Conservation (phyloP, 2,329 filamentous ascomycete genomes). For the Ploettnerulaceae sp. region DNA sequence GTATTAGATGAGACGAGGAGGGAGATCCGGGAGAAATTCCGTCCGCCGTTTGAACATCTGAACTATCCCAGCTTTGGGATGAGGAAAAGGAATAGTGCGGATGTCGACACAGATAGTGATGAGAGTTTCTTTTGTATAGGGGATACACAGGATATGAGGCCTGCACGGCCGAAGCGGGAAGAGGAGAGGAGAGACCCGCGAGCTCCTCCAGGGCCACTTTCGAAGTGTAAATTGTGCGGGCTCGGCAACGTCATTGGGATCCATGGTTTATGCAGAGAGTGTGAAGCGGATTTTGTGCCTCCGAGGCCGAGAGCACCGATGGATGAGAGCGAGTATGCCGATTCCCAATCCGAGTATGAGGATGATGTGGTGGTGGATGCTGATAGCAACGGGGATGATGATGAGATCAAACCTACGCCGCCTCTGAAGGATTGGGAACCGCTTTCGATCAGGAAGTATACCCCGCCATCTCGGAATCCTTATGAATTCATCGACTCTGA, state of each 20-base stretch:
- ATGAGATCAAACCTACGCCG: constrained; percentile 16
- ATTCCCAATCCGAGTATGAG: constrained; percentile 12
- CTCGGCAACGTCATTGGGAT: not conserved
- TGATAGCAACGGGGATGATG: not conserved
- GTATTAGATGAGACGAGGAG: constrained; percentile 14
- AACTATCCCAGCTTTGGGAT: constrained; percentile 8
- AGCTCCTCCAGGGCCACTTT: not conserved
- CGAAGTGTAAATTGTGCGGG: constrained; percentile 4
- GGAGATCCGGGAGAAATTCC: constrained; percentile 14
- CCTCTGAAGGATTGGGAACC: constrained; percentile 15
- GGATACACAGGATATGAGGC: not conserved
- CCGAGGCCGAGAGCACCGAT: not conserved
- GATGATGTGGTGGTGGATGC: constrained; percentile 4
- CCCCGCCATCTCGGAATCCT: not conserved
- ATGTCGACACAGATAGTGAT: constrained; percentile 1
- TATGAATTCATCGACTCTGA: not conserved
- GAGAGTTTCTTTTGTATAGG: constrained; percentile 20
- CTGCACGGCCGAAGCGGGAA: not conserved
- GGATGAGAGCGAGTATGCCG: not conserved
- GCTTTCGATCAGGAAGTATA: not conserved
- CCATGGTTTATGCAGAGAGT: not conserved
- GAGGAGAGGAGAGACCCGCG: not conserved
- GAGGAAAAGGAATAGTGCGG: not conserved
- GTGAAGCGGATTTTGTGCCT: not conserved
- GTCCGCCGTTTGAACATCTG: constrained; percentile 13